These are phyloP conservation scores for Alloascoidea africana DNA, from an alignment of 805 yeast genomes.

Conservation along the genomic window DNA sequence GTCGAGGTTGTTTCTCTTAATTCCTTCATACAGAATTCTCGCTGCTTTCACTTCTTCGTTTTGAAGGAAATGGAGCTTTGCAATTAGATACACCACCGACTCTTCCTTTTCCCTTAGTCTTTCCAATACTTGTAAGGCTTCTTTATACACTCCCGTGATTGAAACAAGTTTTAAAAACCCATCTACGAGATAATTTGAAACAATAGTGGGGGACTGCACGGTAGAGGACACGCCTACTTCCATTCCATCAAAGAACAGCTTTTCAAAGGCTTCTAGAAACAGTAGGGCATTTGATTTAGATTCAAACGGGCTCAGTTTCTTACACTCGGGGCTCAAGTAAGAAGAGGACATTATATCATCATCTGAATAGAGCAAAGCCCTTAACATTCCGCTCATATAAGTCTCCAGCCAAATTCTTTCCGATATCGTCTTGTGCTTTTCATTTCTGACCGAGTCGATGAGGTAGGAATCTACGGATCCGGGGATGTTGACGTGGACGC, in stretches of 20 bases:
- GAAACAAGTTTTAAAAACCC: conserved; percentile 51
- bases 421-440: conserved; percentile 9
- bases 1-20: conserved; percentile 31
- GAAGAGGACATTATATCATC: too few species aligned
- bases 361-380: conserved; percentile 67
- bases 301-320: conserved; percentile 66
- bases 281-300: conserved; percentile 28
- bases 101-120: too few species aligned
- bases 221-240: conserved; percentile 45
- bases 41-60: conserved; percentile 36
- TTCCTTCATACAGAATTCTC: conserved; percentile 22
- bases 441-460: neutral
- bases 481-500: conserved; percentile 48
- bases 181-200: conserved; percentile 59
- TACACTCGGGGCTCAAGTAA: conserved; percentile 67
- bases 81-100: conserved; percentile 39
- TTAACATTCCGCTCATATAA: conserved; percentile 52
- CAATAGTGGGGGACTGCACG: conserved; percentile 49
- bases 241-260: conserved; percentile 50
- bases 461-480: conserved; percentile 25
- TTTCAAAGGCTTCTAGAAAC: conserved; percentile 53
- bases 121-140: too few species aligned
- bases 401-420: conserved; percentile 29
- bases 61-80: conserved; percentile 27
- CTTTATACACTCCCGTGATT: conserved; percentile 57